Conservation (phyloP, 2,329 filamentous ascomycete genomes). For the Trichothecium roseum region DNA sequence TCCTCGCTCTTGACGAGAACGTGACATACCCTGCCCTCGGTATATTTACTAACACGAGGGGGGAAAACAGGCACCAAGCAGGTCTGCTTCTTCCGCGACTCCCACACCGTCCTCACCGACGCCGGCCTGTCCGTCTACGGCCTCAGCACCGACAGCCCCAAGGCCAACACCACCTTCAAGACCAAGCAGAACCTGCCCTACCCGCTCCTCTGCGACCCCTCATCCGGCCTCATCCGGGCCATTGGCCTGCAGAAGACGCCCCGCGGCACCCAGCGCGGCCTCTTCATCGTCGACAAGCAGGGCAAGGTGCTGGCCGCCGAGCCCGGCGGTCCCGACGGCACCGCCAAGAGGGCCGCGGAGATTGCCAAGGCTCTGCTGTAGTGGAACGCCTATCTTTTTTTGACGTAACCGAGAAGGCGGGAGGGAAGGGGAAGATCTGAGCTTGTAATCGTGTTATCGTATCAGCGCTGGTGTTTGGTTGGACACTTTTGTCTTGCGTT, state of each 20-base stretch:
- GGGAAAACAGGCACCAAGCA: conserved; percentile 68
- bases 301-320: conserved; percentile 71
- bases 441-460: no score
- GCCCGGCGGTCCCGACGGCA: conserved; percentile 66
- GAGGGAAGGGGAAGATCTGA: background rate
- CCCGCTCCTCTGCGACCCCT: conserved; percentile 74
- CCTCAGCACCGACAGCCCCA: conserved; percentile 76
- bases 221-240: conserved; percentile 63
- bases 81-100: conserved; percentile 86
- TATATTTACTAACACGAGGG: background rate
- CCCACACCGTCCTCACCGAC: conserved; percentile 63
- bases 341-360: conserved; percentile 65
- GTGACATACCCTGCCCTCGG: background rate
- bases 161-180: conserved; percentile 88
- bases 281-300: conserved; percentile 75
- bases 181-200: conserved; percentile 86
- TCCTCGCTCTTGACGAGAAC: background rate
- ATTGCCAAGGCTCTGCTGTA: conserved; percentile 51
- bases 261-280: conserved; percentile 72
- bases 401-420: background rate
- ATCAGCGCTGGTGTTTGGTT: no score
- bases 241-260: conserved; percentile 84
- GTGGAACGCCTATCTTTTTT: no score
- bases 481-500: no score
- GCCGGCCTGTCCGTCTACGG: conserved; percentile 83